phyloP scores from a whole-genome alignment of 2,329 filamentous ascomycete species.

The Fusarium begoniae region DNA sequence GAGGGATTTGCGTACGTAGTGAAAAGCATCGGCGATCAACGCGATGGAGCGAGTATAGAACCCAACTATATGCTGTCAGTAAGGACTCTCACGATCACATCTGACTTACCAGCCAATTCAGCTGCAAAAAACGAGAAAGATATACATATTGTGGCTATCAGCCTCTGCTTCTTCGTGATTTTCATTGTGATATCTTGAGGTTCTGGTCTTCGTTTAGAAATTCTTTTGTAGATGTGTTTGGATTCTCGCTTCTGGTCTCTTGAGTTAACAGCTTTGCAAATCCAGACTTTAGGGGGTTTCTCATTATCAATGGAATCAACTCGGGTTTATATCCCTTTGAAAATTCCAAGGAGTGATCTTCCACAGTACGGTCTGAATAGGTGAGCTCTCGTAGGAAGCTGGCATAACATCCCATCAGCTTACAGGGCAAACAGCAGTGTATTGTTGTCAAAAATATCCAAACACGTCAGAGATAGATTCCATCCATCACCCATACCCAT shows the following conservation, averaged over 20 bases:
- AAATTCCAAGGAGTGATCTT: not conserved
- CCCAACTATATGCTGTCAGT: constrained; percentile 57
- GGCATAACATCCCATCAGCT: constrained; percentile 11
- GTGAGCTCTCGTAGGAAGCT: not conserved
- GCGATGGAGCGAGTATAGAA: constrained; percentile 77
- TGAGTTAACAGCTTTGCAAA: not conserved
- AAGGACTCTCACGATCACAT: not conserved
- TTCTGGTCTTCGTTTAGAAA: not conserved
- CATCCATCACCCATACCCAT: not conserved
- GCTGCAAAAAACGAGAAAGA: constrained; percentile 61
- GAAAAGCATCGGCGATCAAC: constrained; percentile 80
- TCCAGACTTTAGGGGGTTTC: not conserved
- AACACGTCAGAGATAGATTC: not conserved
- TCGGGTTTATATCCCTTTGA: not conserved
- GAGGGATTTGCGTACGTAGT: constrained; percentile 59
- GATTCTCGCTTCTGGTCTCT: not conserved
- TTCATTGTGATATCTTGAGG: constrained; percentile 6
- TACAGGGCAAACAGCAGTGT: constrained; percentile 10
- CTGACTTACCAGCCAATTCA: constrained; percentile 57
- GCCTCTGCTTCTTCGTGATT: constrained; percentile 53
- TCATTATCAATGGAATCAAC: not conserved
- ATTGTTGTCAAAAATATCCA: constrained; percentile 3
- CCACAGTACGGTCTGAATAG: constrained; percentile 10
- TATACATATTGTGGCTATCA: constrained; percentile 59
- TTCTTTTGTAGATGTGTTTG: not conserved